A percentile compares a stretch with the other conserved stretches of the same genome.
Conservation (phyloP, 2,329 filamentous ascomycete species). For the Venturia aucupariae region DNA sequence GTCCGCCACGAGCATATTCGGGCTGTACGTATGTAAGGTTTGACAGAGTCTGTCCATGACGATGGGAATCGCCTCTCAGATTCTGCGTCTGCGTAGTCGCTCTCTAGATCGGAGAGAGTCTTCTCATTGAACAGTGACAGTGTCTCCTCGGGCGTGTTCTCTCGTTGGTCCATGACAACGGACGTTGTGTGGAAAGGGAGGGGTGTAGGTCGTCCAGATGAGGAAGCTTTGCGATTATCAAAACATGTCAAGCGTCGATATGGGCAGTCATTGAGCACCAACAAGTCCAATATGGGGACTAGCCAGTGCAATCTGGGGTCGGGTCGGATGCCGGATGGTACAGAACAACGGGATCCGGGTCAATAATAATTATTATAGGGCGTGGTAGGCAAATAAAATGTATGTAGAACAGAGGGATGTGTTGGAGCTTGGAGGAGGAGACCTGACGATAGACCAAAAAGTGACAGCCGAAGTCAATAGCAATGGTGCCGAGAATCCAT, state of each 20-base stretch:
- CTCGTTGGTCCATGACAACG: neutral
- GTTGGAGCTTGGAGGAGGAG: neutral
- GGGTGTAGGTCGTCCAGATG: neutral
- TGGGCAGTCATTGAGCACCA: neutral
- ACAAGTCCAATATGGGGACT: neutral
- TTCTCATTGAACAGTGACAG: slow-evolving; percentile 9
- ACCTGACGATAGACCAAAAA: neutral
- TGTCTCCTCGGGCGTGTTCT: neutral
- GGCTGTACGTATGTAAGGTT: slow-evolving; percentile 6
- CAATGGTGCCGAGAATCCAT: neutral
- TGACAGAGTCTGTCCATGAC: slow-evolving; percentile 3
- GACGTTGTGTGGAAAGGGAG: neutral
- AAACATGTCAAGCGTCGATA: neutral
- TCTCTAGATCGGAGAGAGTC: slow-evolving; percentile 9
- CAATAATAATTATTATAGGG: neutral
- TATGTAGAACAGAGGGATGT: neutral
- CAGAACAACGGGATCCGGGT: neutral
- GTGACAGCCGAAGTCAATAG: too few relatives aligned
- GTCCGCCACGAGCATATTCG: slow-evolving; percentile 10
- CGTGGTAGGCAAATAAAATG: neutral
- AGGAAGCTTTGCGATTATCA: neutral
- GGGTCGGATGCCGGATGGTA: too few relatives aligned
- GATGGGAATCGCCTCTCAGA: slow-evolving; percentile 1
- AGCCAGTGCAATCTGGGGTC: neutral
- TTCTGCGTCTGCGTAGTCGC: slow-evolving; percentile 7